Base-by-base conservation (phyloP, 495 filamentous ascomycete species). In the Aspergillus bridgeri region DNA sequence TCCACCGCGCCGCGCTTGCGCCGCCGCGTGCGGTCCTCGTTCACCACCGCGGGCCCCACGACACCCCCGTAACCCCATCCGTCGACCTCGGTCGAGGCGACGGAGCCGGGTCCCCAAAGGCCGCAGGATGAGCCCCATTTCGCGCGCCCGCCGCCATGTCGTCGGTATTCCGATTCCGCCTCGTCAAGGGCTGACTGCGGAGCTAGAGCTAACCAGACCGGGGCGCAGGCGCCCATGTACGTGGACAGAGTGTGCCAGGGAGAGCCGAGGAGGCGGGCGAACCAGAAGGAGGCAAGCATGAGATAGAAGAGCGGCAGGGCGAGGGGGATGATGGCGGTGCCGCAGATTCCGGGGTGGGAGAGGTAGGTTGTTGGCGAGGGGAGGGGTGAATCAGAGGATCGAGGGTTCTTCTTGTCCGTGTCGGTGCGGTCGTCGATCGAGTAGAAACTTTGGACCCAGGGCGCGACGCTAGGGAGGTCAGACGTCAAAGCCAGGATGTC, bases 71-170 rank as follows among this genome's bases (percentile, higher is more conserved):
- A 84, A 0, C 91, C 92, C 91, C 92, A 96, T 4, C 92, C 90
- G 27, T 89, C 86, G 2, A 92, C 83, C 68, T 93, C 90, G 7
- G 91, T 91, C 63, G 82, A 83, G 71, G 78, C 83, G 6, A 88
- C 80, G 18, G 78, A 69, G 63, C 81, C 82, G 13, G 54, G 51
- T 0, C 93, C 92, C 44, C 69, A 58, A 17, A 74, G 61, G 62
- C 87, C 78, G 4, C 78, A 81, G 45, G 83, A 81, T 9, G 85
- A 88, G 5, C 94, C 94, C 93, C 93, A 98, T 77, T 98, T 98
- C 13, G 76, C 76, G 43, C 80, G 76, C 43, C 87, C 84, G n/a
- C 75, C 81, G 19, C 73, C 75, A 3, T 68, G 58, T 8, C 56
- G 51, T 13, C 60, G 68, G 52, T 81, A 76, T 5, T 73, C 67